A percentile compares a stretch with the other conserved stretches of the same genome.
These are phyloP conservation scores for Pythium aphanidermatum DNA, from an alignment of 352 stramenopile species.

Conservation along the genomic window DNA sequence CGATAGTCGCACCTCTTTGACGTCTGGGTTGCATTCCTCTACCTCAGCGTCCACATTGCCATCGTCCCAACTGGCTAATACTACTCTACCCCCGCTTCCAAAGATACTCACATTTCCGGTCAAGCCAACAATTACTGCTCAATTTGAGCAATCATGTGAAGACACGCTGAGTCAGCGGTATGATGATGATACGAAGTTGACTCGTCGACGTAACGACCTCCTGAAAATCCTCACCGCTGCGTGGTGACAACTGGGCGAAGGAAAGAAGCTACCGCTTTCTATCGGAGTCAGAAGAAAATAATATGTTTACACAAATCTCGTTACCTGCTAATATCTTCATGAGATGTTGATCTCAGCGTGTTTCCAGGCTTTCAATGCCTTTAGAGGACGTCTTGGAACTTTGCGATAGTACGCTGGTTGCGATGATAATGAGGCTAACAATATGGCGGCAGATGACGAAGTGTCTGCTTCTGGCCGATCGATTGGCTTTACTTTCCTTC, in stretches of 20 bases:
- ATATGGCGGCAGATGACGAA: slow-evolving; percentile 11
- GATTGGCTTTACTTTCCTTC: neutral
- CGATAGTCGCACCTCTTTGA: slow-evolving; percentile 8
- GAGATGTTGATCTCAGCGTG: slow-evolving; percentile 10
- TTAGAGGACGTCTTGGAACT: slow-evolving; percentile 57
- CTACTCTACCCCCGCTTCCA: too few relatives aligned
- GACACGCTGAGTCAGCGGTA: neutral
- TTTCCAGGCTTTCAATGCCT: slow-evolving; percentile 71
- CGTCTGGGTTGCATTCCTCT: too few relatives aligned
- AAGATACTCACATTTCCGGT: too few relatives aligned
- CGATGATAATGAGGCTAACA: slow-evolving; percentile 22
- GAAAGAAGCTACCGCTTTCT: too few relatives aligned
- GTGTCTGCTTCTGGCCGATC: slow-evolving; percentile 9
- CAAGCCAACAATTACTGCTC: neutral
- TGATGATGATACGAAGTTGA: slow-evolving; percentile 30
- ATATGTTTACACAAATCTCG: slow-evolving; percentile 20
- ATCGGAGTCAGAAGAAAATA: too few relatives aligned
- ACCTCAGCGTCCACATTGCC: too few relatives aligned
- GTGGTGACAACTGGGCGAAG: slow-evolving; percentile 14
- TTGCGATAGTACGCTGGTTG: slow-evolving; percentile 47
- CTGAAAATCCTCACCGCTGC: slow-evolving; percentile 32
- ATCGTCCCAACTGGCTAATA: too few relatives aligned
- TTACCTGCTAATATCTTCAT: slow-evolving; percentile 24
- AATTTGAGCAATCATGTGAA: neutral
- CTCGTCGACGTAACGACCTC: slow-evolving; percentile 38